Evolutionary conservation across 208 protist genomes (phyloP), one percentile per base, ranked within the genome.

Genomic region (Leishmania turanica): DNA sequence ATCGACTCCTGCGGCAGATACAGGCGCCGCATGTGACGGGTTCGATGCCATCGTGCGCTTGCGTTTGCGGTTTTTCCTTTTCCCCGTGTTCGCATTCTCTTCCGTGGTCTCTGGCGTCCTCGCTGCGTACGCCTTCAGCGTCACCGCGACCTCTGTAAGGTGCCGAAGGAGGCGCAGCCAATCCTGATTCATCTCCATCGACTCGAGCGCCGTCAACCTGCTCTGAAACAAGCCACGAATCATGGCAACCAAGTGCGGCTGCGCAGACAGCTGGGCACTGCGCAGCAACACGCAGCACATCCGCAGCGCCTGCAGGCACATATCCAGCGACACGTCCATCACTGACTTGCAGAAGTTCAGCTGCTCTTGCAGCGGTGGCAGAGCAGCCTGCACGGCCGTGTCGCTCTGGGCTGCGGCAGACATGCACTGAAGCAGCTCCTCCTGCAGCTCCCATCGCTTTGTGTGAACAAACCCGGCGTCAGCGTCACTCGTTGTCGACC

Each of bases 381-480:
- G 68, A 5, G 89, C 74, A 8, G 68, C 73, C 21, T 78, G 71
- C 37, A 95, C 58, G 19, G 49, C 45, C 17, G 72, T 72, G 37
- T 75, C 47, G 70, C 65, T 86, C 27, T 88, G 83, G 56, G 85
- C 75, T 34, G 82, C 90, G 3, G 88, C 74, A 2, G 87, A 87
- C 83, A 96, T 87, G 78, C 94, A 97, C 72, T 90, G 88, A 37
- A 97, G 84, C 42, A 96, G 68, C 71, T 97, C 94, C 77, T 97
- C 92, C 62, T 88, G 90, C 47, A 97, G 80, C 74, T 97, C 94
- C 77, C 77, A 83, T 9, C 54, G 70, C 31, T 88, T 90, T 2
- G 87, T 91, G 69, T 93, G 85, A 24, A 80, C 78, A 69, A 91
- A 92, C 2, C 31, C 65, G 24, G 86, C 51, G 40, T 34, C 49